Evolutionary conservation across 1,284 basidiomycete genomes (phyloP), one percentile per base, ranked within the genome.

Genomic region (Trametes versicolor): DNA sequence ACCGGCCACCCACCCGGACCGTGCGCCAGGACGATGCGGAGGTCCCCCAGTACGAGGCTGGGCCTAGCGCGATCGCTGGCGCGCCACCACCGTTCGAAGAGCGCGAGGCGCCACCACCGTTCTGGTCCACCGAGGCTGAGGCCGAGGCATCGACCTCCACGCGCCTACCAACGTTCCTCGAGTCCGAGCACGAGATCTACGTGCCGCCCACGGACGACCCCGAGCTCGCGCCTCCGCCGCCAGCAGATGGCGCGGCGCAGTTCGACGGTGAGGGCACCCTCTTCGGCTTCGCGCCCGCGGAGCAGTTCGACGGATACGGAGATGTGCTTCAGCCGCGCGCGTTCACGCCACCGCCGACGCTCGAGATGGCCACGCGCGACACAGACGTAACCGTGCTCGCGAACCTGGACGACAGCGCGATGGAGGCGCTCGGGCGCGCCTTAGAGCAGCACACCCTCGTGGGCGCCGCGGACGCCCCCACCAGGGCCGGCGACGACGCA

Each of bases 71-170:
- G 70, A 75, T 83, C 29, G 79, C 77, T 45, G 85, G 83, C 60
- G 91, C 90, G 0, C 92, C 92, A 17, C 92, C 92, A 49, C 92
- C 92, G 4, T 94, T 94, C 70, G 92, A 94, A 71, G 92, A 93
- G 71, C 85, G 88, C 55, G 91, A 93, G 68, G 85, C 92, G 0
- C 92, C 92, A 13, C 92, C 92, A 7, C 92, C 92, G 2, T 92
- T 91, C 75, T 91, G 84, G 73, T 78, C 82, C n/a, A 81, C 82
- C 13, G 81, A 80, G 36, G 77, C 82, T 29, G 84, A 85, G 71
- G 83, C 82, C 25, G 84, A 84, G 71, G 83, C 85, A 23, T 90
- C 90, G 21, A 86, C 88, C 0, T 89, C 72, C 10, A 63, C 90
- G 7, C 80, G 25, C 91, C 77, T 0, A 86, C 89, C 32, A 88